Conservation (phyloP, 768 basidiomycete genomes). For the Leccinum imitatum region DNA sequence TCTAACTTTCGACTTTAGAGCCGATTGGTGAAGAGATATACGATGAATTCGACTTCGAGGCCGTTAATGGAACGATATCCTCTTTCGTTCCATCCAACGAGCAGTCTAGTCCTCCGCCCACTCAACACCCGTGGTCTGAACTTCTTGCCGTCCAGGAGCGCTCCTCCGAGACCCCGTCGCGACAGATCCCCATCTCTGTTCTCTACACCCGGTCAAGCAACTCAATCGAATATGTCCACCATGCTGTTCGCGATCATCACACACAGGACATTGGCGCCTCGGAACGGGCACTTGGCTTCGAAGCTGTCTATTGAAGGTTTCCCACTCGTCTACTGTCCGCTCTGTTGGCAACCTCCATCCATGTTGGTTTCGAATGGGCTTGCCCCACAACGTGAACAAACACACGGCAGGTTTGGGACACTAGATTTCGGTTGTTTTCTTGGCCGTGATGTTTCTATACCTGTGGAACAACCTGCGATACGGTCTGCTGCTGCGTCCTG, state of each 20-base stretch:
- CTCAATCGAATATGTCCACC: too few relatives aligned
- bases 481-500: constrained; percentile 27
- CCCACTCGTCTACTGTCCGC: constrained; percentile 25
- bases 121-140: too few relatives aligned
- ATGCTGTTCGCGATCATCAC: constrained; percentile 24
- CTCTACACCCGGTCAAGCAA: too few relatives aligned
- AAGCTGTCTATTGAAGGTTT: constrained; percentile 19
- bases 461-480: constrained; percentile 17
- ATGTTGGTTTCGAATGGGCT: constrained; percentile 25
- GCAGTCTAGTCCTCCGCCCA: too few relatives aligned
- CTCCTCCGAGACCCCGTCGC: too few relatives aligned
- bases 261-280: constrained; percentile 25
- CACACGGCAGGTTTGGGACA: constrained; percentile 23
- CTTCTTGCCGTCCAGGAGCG: too few relatives aligned
- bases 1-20: too few relatives aligned
- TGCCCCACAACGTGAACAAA: constrained; percentile 17
- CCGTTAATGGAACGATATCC: too few relatives aligned
- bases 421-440: constrained; percentile 26
- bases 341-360: constrained; percentile 19
- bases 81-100: too few relatives aligned
- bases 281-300: constrained; percentile 19
- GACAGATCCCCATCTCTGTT: too few relatives aligned
- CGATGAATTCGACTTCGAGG: too few relatives aligned
- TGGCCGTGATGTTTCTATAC: constrained; percentile 24
- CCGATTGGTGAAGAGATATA: too few relatives aligned